Percentiles rank a stretch among this genome's conserved stretches.
phyloP scores from a whole-genome alignment of 306 rosid genomes.

The Potentilla sterilis region DNA sequence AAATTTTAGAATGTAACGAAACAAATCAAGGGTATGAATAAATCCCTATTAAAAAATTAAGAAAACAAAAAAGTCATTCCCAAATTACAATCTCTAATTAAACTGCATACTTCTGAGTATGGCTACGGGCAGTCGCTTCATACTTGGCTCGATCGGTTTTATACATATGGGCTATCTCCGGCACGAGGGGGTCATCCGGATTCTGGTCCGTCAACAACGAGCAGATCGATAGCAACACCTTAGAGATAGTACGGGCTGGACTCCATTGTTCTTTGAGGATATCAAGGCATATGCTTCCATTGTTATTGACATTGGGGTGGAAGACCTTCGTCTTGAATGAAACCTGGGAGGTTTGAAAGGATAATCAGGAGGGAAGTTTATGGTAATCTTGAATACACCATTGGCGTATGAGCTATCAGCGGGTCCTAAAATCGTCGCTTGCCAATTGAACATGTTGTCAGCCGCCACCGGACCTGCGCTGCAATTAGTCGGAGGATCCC shows the following conservation, averaged over 20 bases:
- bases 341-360: constrained; percentile 11
- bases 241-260: neutral
- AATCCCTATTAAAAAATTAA: neutral
- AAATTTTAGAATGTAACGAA: neutral
- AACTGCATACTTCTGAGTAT: neutral
- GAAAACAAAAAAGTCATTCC: neutral
- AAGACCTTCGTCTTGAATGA: neutral
- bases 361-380: neutral
- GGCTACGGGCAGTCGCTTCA: neutral
- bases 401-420: neutral
- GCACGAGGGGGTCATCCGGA: neutral
- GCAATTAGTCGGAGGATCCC: constrained; percentile 2
- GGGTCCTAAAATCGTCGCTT: constrained; percentile 3
- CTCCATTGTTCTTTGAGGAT: constrained; percentile 9
- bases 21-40: neutral
- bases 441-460: neutral
- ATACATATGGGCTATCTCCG: neutral
- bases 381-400: neutral
- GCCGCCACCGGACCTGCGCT: neutral
- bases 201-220: neutral
- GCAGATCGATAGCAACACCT: constrained; percentile 7
- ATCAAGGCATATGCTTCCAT: constrained; percentile 9
- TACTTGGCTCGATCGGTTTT: constrained; percentile 7
- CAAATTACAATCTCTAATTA: neutral
- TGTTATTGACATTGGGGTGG: constrained; percentile 1